These are phyloP conservation scores for Cydonia oblonga DNA, from an alignment of 331 rosid species.

Conservation along the genomic window DNA sequence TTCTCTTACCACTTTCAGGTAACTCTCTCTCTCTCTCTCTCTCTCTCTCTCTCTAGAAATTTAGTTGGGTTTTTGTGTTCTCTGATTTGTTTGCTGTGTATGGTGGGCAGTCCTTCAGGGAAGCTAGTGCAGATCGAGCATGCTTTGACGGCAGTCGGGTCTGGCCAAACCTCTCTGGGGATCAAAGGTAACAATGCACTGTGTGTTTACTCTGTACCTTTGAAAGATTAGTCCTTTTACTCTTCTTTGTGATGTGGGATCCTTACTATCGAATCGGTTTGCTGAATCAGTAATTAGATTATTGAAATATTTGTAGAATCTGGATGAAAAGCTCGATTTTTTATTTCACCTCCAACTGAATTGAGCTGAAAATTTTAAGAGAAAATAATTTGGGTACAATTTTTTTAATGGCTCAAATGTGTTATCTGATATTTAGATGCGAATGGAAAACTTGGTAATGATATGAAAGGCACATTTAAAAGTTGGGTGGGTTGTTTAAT, in stretches of 20 bases:
- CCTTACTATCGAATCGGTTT: neutral
- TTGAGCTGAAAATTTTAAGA: too few species aligned
- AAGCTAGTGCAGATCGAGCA: constrained; percentile 94
- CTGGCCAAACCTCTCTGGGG: constrained; percentile 85
- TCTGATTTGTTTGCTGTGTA: neutral
- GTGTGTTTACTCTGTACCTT: neutral
- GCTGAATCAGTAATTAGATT: neutral
- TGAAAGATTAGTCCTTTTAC: too few species aligned
- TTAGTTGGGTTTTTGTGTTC: neutral
- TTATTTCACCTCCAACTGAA: too few species aligned
- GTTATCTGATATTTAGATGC: neutral
- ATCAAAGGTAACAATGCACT: constrained; percentile 47
- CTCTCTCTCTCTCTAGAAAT: neutral
- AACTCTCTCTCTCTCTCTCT: neutral
- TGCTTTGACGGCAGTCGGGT: constrained; percentile 81
- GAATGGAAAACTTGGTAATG: neutral
- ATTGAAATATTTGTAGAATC: neutral
- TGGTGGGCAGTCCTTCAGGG: constrained; percentile 56
- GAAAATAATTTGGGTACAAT: neutral
- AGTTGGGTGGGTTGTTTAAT: neutral
- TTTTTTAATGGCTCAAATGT: neutral
- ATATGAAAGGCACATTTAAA: neutral
- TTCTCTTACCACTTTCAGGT: constrained; percentile 81
- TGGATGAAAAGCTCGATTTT: neutral
- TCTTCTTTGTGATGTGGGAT: too few species aligned